Percentiles rank a stretch among this genome's conserved stretches.
Evolutionary conservation across 192 early-diverging fungal genomes (phyloP).

Genomic region (Coemansia sp.): DNA sequence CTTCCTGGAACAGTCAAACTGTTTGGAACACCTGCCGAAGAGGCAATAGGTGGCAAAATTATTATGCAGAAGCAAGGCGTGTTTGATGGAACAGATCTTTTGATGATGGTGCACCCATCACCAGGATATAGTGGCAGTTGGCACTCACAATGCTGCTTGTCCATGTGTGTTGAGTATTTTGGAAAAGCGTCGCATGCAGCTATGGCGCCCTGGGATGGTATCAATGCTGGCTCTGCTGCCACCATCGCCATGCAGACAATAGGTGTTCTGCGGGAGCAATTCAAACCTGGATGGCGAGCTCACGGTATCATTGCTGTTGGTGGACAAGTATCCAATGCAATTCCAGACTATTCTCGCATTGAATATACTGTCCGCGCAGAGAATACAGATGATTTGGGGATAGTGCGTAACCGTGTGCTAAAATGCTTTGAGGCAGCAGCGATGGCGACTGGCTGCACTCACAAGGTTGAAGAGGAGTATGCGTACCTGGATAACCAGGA

Average conservation of each 20-base stretch:
- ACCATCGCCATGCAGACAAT: slow-evolving; percentile 64
- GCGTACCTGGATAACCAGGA: slow-evolving; percentile 60
- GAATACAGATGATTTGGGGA: slow-evolving; percentile 45
- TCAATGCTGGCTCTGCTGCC: slow-evolving; percentile 80
- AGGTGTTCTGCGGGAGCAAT: slow-evolving; percentile 71
- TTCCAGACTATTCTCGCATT: slow-evolving; percentile 63
- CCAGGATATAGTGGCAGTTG: slow-evolving; percentile 52
- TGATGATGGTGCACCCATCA: slow-evolving; percentile 83
- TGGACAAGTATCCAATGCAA: slow-evolving; percentile 63
- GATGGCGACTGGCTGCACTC: slow-evolving; percentile 65
- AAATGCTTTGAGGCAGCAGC: slow-evolving; percentile 65
- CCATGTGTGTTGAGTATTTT: slow-evolving; percentile 61
- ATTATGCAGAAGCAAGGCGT: slow-evolving; percentile 63
- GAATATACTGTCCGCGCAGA: slow-evolving; percentile 62
- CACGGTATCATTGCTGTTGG: slow-evolving; percentile 78
- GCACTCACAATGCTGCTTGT: slow-evolving; percentile 50
- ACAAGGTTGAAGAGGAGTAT: slow-evolving; percentile 55
- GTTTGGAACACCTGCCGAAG: slow-evolving; percentile 79
- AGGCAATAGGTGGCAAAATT: slow-evolving; percentile 72
- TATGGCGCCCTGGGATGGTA: slow-evolving; percentile 62
- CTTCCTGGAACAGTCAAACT: slow-evolving; percentile 63
- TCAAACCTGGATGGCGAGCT: slow-evolving; percentile 63
- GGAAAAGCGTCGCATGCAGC: slow-evolving; percentile 73
- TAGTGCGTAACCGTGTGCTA: slow-evolving; percentile 55
- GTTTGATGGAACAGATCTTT: slow-evolving; percentile 68